These are phyloP conservation scores for Triadica sebifera DNA, from an alignment of 345 rosid species.

Conservation along the genomic window DNA sequence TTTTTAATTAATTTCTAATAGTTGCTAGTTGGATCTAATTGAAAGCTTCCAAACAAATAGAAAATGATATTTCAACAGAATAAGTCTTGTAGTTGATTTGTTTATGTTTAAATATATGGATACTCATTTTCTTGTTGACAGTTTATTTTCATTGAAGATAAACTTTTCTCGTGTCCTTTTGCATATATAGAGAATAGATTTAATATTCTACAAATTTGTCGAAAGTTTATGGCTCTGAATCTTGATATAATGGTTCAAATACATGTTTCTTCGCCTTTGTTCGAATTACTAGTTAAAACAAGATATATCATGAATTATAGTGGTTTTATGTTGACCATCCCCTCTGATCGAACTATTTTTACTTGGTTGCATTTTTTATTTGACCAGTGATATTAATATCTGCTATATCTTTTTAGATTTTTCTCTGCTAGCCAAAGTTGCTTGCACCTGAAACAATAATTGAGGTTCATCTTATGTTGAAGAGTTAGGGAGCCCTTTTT, in stretches of 20 bases:
- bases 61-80: conserved; percentile 13
- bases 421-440: not conserved
- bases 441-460: not conserved
- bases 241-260: conserved; percentile 25
- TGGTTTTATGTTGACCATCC: conserved; percentile 9
- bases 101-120: conserved; percentile 15
- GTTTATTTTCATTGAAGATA: conserved; percentile 43
- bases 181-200: conserved; percentile 26
- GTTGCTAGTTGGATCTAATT: conserved; percentile 32
- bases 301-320: not conserved
- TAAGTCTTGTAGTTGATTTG: conserved; percentile 1
- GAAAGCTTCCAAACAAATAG: conserved; percentile 24
- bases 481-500: not conserved
- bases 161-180: conserved; percentile 45
- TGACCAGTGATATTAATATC: not conserved
- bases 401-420: not conserved
- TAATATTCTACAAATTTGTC: conserved; percentile 36
- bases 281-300: conserved; percentile 5
- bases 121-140: conserved; percentile 41
- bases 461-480: not conserved
- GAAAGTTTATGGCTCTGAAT: conserved; percentile 23
- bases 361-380: not conserved
- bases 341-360: too few species aligned
- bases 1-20: conserved; percentile 10
- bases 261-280: conserved; percentile 30